phyloP scores from a whole-genome alignment of 2,329 filamentous ascomycete species.

The Cladophialophora exuberans region DNA sequence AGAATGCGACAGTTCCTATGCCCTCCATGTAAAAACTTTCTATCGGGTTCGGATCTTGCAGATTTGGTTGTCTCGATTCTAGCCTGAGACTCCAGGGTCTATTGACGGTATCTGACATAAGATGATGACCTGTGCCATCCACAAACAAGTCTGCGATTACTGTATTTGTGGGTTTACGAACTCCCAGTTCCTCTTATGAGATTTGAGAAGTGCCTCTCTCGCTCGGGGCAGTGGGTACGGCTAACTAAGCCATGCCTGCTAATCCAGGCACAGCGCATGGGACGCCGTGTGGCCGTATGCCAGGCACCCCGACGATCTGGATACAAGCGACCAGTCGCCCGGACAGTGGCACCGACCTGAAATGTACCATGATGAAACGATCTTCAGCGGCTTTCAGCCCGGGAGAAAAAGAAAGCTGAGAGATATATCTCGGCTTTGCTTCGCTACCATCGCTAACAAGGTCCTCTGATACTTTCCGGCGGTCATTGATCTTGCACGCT shows the following conservation, averaged over 20 bases:
- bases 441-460: neutral
- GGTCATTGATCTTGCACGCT: neutral
- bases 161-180: conserved; percentile 12
- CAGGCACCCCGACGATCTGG: conserved; percentile 3
- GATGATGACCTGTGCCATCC: conserved; percentile 16
- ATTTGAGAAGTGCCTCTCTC: too few species aligned
- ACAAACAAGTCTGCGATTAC: conserved; percentile 1
- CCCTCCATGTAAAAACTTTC: too few species aligned
- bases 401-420: neutral
- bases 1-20: too few species aligned
- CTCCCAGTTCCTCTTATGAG: too few species aligned
- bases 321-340: neutral
- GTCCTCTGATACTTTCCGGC: neutral
- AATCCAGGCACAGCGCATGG: neutral
- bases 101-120: conserved; percentile 22
- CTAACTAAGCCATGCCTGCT: conserved; percentile 3
- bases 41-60: too few species aligned
- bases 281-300: conserved; percentile 3
- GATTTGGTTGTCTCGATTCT: neutral
- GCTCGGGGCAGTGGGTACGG: too few species aligned
- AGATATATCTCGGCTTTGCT: conserved; percentile 1
- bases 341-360: neutral
- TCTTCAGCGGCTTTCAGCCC: neutral
- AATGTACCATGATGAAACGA: neutral
- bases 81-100: neutral